Evolutionary conservation across 108 stramenopile genomes (phyloP).

Genomic region (Nitzschia sp.): DNA sequence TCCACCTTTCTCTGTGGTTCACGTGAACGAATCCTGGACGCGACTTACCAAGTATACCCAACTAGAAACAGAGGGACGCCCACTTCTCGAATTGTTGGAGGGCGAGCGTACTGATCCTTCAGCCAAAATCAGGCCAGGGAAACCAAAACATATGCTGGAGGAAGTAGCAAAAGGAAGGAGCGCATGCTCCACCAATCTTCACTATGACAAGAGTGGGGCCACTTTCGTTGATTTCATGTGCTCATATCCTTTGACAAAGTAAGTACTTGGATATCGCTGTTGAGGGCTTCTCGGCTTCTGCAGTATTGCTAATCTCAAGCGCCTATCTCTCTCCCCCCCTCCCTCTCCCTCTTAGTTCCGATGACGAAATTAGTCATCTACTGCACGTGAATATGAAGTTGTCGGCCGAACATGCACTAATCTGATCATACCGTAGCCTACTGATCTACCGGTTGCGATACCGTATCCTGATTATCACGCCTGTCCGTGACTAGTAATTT

Average conservation of each 20-base stretch:
- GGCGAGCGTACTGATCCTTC: conserved; percentile 44
- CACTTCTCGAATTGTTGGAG: conserved; percentile 47
- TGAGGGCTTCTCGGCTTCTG: not conserved
- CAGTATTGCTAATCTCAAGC: not conserved
- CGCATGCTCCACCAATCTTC: conserved; percentile 61
- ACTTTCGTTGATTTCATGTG: conserved; percentile 74
- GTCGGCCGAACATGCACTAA: not conserved
- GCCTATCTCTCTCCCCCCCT: not conserved
- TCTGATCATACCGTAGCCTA: not conserved
- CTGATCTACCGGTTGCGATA: too few relatives aligned
- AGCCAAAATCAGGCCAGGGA: conserved; percentile 33
- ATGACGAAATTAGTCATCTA: not conserved
- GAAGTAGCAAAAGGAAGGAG: conserved; percentile 52
- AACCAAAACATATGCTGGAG: conserved; percentile 48
- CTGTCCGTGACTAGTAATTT: too few relatives aligned
- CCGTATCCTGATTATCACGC: too few relatives aligned
- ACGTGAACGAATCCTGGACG: conserved; percentile 80
- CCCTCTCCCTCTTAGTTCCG: not conserved
- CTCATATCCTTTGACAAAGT: conserved; percentile 84
- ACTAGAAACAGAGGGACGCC: conserved; percentile 74
- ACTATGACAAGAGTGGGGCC: conserved; percentile 65
- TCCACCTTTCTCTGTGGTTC: conserved; percentile 66
- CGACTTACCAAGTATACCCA: conserved; percentile 68
- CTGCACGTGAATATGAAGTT: not conserved
- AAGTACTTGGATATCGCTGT: conserved; percentile 34